phyloP scores from a whole-genome alignment of 73 alveolate species.

The Paramecium sonneborni region DNA sequence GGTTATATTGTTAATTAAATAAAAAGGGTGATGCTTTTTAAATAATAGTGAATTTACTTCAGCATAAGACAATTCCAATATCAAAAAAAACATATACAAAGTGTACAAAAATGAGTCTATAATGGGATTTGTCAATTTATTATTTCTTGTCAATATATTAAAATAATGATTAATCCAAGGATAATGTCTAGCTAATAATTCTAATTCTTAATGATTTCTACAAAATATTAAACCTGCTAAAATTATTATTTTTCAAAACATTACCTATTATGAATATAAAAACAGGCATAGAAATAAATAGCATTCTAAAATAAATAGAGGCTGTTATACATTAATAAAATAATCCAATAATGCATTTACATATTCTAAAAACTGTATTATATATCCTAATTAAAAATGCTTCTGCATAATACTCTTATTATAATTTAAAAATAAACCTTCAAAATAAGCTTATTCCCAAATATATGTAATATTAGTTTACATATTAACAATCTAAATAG shows the following conservation, averaged over 20 bases:
- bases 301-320: slow-evolving; percentile 56
- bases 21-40: slow-evolving; percentile 10
- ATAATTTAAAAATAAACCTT: neutral
- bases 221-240: slow-evolving; percentile 17
- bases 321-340: slow-evolving; percentile 31
- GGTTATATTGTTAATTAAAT: slow-evolving; percentile 48
- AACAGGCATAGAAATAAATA: slow-evolving; percentile 52
- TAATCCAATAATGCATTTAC: slow-evolving; percentile 29
- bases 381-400: neutral
- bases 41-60: slow-evolving; percentile 38
- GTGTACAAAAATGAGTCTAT: slow-evolving; percentile 43
- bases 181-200: slow-evolving; percentile 14
- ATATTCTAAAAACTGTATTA: neutral
- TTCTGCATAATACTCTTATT: neutral
- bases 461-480: neutral
- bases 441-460: neutral
- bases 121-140: neutral
- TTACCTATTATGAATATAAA: slow-evolving; percentile 50
- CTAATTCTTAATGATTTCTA: slow-evolving; percentile 46
- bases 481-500: neutral
- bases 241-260: neutral
- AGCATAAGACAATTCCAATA: neutral
- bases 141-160: neutral
- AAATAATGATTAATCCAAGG: slow-evolving; percentile 56
- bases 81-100: slow-evolving; percentile 28